These are phyloP conservation scores for Ustilaginoidea virens DNA, from an alignment of 2,329 filamentous ascomycete genomes.

Conservation along the genomic window DNA sequence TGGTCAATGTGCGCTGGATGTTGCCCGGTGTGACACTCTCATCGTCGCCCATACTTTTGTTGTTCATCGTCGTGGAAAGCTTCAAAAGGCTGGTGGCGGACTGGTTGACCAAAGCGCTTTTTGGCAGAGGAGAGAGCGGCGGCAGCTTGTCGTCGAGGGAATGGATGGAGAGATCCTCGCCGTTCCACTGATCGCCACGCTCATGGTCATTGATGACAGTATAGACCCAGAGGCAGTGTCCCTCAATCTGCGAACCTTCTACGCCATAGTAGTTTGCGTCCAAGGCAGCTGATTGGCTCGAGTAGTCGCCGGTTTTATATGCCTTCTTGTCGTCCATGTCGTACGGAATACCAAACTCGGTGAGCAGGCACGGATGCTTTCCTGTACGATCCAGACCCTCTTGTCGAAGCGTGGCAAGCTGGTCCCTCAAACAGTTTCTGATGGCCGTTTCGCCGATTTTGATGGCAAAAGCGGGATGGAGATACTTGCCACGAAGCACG, in stretches of 20 bases:
- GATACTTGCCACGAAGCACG: slow-evolving; percentile 74
- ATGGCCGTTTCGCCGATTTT: slow-evolving; percentile 89
- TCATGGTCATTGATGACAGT: slow-evolving; percentile 68
- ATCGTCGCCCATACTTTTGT: slow-evolving; percentile 29
- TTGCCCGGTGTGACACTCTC: slow-evolving; percentile 57
- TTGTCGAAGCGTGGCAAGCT: slow-evolving; percentile 65
- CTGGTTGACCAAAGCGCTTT: slow-evolving; percentile 20
- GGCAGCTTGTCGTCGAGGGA: slow-evolving; percentile 65
- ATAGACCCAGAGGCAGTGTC: slow-evolving; percentile 85
- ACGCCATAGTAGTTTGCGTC: slow-evolving; percentile 93
- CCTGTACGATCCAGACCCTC: slow-evolving; percentile 85
- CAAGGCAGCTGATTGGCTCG: slow-evolving; percentile 79
- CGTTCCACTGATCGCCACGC: slow-evolving; percentile 92
- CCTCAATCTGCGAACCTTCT: slow-evolving; percentile 70
- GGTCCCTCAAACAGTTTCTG: slow-evolving; percentile 80
- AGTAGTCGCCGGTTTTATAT: slow-evolving; percentile 90
- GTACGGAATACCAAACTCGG: slow-evolving; percentile 94
- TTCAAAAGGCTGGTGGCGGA: slow-evolving; percentile 27
- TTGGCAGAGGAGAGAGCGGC: slow-evolving; percentile 34
- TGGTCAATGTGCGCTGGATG: slow-evolving; percentile 56
- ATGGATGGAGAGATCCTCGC: slow-evolving; percentile 85
- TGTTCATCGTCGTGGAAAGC: slow-evolving; percentile 9
- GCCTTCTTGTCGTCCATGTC: slow-evolving; percentile 97
- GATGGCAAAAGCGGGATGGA: slow-evolving; percentile 79
- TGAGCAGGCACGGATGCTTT: slow-evolving; percentile 75